Base-by-base conservation (phyloP, 2,329 filamentous ascomycete species). In the Didymella keratinophila region DNA sequence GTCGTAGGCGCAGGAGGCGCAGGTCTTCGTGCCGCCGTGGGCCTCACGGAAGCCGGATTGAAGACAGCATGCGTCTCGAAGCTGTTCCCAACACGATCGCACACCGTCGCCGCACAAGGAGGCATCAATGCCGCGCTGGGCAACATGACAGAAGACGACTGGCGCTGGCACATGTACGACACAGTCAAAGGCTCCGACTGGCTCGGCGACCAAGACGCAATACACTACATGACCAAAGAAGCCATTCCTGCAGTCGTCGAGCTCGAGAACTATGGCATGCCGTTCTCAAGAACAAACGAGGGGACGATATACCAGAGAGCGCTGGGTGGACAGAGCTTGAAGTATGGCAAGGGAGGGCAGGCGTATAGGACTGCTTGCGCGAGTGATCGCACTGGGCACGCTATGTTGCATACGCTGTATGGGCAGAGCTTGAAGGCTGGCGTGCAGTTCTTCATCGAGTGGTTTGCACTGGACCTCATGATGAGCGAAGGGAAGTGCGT, bases 71-170 rank as follows among this genome's bases (percentile, higher is more conserved):
- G 86, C 77, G 82, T 89, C 62, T 84, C 84, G 28, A 88, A 88
- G 72, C 79, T 88, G 32, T 88, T 88, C 72, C 85, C 85, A 30
- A 88, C 86, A 18, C 79, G 86, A 76, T 85, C 82, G 66, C 86
- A 88, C 75, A 89, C 86, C 11, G 86, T 88, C 58, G 86, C 86
- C n/a, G 86, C 86, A 23, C 86, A 89, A 75, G 86, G 86, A 62
- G 86, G 86, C 63, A 88, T 88, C 70, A 86, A 86, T 70, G 84
- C 83, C 10, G 83, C 83, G 3, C 73, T 86, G 16, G 84, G 82
- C 63, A 84, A 84, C 66, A 84, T 84, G 81, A 80, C 79, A 37
- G 74, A 80, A 64, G 84, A 86, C 69, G 83, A 85, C 63, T 86
- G 82, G 82, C 78, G 83, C 56, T 86, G 83, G 83, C 84, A 86